A percentile compares a stretch with the other conserved stretches of the same genome.
Evolutionary conservation across 768 basidiomycete genomes (phyloP).

Genomic region (Rubroboletus satanas): DNA sequence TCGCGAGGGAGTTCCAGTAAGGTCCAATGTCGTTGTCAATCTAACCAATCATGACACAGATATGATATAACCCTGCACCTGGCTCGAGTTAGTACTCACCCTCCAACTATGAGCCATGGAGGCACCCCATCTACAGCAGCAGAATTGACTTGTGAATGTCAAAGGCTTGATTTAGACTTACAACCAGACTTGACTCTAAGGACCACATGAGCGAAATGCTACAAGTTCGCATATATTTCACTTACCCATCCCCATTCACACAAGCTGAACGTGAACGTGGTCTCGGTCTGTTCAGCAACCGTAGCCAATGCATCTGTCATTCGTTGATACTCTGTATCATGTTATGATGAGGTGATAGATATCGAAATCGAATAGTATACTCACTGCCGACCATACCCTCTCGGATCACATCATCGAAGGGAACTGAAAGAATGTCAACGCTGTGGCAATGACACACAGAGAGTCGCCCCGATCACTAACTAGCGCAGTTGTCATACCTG

Average conservation of each 20-base stretch:
- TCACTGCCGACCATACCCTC: slow-evolving; percentile 53
- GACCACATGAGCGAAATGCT: background rate
- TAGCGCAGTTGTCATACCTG: slow-evolving; percentile 60
- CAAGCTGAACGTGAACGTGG: slow-evolving; percentile 55
- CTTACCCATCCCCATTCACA: slow-evolving; percentile 67
- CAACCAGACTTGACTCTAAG: slow-evolving; percentile 55
- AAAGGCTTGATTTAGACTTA: slow-evolving; percentile 40
- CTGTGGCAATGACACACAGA: background rate
- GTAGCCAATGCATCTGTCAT: slow-evolving; percentile 55
- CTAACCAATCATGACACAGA: slow-evolving; percentile 1
- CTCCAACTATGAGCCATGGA: slow-evolving; percentile 39
- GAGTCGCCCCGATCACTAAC: slow-evolving; percentile 26
- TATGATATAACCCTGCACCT: background rate
- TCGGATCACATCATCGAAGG: slow-evolving; percentile 51
- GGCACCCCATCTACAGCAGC: slow-evolving; percentile 32
- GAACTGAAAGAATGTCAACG: slow-evolving; percentile 34
- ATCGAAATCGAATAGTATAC: slow-evolving; percentile 15
- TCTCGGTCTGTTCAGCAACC: slow-evolving; percentile 44
- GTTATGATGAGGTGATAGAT: background rate
- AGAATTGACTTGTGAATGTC: background rate
- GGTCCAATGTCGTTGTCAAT: slow-evolving; percentile 29
- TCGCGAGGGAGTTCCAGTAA: slow-evolving; percentile 48
- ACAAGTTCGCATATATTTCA: slow-evolving; percentile 1
- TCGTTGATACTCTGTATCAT: slow-evolving; percentile 47
- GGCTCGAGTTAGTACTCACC: slow-evolving; percentile 29